Percentiles rank a stretch among this genome's conserved stretches.
Evolutionary conservation across 139 green algal genomes (phyloP).

Genomic region (Coccomyxa sp.): DNA sequence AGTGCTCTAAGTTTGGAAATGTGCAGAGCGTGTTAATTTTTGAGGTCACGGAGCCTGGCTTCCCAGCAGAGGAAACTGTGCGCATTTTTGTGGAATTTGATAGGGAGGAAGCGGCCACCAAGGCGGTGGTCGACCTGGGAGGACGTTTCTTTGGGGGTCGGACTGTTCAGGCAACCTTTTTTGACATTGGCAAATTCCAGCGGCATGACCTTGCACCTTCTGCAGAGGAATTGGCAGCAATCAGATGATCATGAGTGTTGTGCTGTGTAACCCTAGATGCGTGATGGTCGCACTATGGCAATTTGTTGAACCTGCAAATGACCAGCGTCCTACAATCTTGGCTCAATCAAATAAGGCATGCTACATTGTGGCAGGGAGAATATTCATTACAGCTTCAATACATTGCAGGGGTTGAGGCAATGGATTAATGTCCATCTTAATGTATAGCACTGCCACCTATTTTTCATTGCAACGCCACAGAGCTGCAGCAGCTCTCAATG

Average conservation of each 20-base stretch:
- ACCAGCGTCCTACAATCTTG: no score
- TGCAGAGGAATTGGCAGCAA: constrained; percentile 2
- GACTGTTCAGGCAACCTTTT: constrained; percentile 76
- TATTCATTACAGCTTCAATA: no score
- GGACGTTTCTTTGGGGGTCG: constrained; percentile 83
- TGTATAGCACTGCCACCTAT: no score
- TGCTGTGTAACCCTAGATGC: not conserved
- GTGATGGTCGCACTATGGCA: not conserved
- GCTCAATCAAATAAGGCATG: no score
- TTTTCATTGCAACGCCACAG: no score
- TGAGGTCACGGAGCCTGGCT: constrained; percentile 77
- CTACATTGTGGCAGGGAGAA: no score
- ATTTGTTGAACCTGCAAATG: not conserved
- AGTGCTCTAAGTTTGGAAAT: constrained; percentile 87
- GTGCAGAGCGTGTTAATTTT: constrained; percentile 84
- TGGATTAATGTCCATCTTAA: no score
- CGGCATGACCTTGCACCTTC: constrained; percentile 11
- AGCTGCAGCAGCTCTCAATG: no score
- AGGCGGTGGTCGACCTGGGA: constrained; percentile 71
- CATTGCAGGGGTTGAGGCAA: no score
- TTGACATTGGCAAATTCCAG: constrained; percentile 74
- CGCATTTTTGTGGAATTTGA: constrained; percentile 91
- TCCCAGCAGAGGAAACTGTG: constrained; percentile 64
- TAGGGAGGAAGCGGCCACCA: constrained; percentile 61
- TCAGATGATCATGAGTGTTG: not conserved